phyloP scores from a whole-genome alignment of 768 basidiomycete species.

The Phanerodontia chrysosporium region DNA sequence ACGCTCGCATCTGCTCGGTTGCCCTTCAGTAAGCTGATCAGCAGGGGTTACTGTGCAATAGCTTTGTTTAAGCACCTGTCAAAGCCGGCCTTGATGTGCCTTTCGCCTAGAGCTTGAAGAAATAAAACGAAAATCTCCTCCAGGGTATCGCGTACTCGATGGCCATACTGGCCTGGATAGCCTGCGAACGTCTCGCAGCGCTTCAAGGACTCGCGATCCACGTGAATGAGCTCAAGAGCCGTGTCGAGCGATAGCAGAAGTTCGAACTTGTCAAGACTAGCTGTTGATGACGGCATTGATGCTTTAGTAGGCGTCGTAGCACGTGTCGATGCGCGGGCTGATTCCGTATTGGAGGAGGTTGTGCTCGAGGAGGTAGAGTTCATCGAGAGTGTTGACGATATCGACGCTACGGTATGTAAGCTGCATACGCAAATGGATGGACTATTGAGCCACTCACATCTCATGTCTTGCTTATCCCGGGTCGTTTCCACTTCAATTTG shows the following conservation, averaged over 20 bases:
- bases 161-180: constrained; percentile 86
- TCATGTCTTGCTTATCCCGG: constrained; percentile 4
- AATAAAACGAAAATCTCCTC: constrained; percentile 91
- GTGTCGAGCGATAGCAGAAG: constrained; percentile 88
- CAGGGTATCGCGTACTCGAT: constrained; percentile 85
- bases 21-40: constrained; percentile 65
- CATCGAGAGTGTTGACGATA: constrained; percentile 3
- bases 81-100: constrained; percentile 83
- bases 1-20: constrained; percentile 83
- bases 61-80: too few relatives aligned
- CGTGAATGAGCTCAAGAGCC: constrained; percentile 89
- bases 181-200: constrained; percentile 85
- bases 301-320: constrained; percentile 17
- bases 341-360: constrained; percentile 21
- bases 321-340: constrained; percentile 19
- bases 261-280: constrained; percentile 58
- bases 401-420: not conserved
- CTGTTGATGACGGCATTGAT: constrained; percentile 17
- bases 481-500: too few relatives aligned
- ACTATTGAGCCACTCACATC: too few relatives aligned
- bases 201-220: constrained; percentile 87
- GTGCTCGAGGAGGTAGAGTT: constrained; percentile 3
- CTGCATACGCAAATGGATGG: too few relatives aligned
- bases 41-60: too few relatives aligned
- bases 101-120: constrained; percentile 69